Percentiles rank a stretch among this genome's conserved stretches.
These are phyloP conservation scores for Zygosaccharomyces rouxii DNA, from an alignment of 805 yeast genomes.

Conservation along the genomic window DNA sequence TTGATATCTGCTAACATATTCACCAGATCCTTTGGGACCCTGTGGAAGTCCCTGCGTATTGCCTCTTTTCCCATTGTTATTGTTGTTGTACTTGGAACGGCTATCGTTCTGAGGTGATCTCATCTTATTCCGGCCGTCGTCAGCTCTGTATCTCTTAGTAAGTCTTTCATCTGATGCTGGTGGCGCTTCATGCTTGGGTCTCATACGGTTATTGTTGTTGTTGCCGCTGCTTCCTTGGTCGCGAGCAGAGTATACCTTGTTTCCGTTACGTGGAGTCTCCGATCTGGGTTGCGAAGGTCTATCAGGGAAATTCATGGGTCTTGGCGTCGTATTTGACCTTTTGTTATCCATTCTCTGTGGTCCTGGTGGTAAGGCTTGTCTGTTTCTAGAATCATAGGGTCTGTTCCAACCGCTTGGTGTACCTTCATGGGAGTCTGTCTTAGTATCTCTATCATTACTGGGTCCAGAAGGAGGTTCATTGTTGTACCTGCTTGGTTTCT, in stretches of 20 bases:
- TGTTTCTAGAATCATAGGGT: constrained; percentile 5
- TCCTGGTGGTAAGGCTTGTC: constrained; percentile 1
- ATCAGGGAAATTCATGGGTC: constrained; percentile 11
- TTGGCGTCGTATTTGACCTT: constrained; percentile 8
- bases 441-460: neutral
- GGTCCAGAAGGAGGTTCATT: neutral
- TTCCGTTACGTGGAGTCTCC: constrained; percentile 3
- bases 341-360: constrained; percentile 4
- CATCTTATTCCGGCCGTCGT: constrained; percentile 7
- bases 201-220: neutral
- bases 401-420: constrained; percentile 1
- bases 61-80: constrained; percentile 1
- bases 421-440: constrained; percentile 3
- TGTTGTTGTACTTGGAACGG: constrained; percentile 10
- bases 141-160: constrained; percentile 12
- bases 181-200: constrained; percentile 7
- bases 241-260: constrained; percentile 1
- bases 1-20: constrained; percentile 21
- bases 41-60: constrained; percentile 20
- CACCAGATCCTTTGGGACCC: constrained; percentile 21
- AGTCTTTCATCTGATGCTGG: constrained; percentile 14
- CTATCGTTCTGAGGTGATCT: constrained; percentile 6
- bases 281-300: constrained; percentile 11
- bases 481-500: constrained; percentile 20
- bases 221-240: constrained; percentile 1